Conservation (phyloP, 129 eudicot genomes). For the Pittosporum tobira region DNA sequence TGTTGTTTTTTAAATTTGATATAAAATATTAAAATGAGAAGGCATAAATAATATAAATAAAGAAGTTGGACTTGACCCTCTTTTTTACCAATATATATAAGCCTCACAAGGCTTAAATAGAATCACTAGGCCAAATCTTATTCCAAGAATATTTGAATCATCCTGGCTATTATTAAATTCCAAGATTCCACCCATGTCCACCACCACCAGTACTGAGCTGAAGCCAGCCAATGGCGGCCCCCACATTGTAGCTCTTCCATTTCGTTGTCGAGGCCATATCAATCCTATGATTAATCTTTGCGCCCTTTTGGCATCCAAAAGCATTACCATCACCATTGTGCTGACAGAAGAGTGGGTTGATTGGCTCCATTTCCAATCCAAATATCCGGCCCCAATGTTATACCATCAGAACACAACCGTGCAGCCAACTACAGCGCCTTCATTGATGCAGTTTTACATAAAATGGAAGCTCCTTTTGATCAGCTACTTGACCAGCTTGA, state of each 20-base stretch:
- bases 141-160: too few species aligned
- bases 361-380: not conserved
- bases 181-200: not conserved
- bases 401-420: not conserved
- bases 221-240: not conserved
- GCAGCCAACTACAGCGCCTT: not conserved
- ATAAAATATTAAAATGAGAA: too few species aligned
- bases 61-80: too few species aligned
- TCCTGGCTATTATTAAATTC: too few species aligned
- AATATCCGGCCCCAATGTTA: conserved; percentile 7
- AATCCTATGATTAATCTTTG: conserved; percentile 15
- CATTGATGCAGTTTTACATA: not conserved
- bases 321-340: not conserved
- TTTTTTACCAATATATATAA: too few species aligned
- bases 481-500: too few species aligned
- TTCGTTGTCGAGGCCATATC: conserved; percentile 14
- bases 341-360: conserved; percentile 2
- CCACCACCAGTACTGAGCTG: not conserved
- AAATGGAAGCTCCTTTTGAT: conserved; percentile 8
- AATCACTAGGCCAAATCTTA: too few species aligned
- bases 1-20: too few species aligned
- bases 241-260: conserved; percentile 13
- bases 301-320: not conserved
- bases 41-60: too few species aligned
- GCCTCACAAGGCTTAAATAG: too few species aligned